Conservation (phyloP, 805 yeast genomes). For the Myxozyma vanderwaltii region DNA sequence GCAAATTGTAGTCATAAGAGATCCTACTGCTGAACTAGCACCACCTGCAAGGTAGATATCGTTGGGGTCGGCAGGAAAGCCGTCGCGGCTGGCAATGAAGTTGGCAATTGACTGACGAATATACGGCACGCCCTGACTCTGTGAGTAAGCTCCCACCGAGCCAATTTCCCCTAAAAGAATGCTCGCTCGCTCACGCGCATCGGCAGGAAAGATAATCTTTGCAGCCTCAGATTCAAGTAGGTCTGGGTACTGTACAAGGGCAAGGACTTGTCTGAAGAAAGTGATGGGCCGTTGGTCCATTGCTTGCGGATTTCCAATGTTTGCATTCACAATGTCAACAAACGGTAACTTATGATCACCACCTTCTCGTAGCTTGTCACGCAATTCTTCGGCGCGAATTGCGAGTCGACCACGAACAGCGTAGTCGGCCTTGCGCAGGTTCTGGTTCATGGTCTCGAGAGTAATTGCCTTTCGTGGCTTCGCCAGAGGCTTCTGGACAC, state of each 20-base stretch:
- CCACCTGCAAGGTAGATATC: conserved; percentile 87
- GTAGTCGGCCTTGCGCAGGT: conserved; percentile 82
- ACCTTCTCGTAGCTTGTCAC: conserved; percentile 46
- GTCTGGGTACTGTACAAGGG: conserved; percentile 83
- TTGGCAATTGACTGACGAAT: conserved; percentile 79
- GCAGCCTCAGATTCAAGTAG: conserved; percentile 48
- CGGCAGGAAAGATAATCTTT: conserved; percentile 51
- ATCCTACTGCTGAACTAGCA: conserved; percentile 91
- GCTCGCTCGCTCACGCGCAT: conserved; percentile 74
- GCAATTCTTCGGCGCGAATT: conserved; percentile 84
- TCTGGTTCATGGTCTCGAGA: conserved; percentile 63
- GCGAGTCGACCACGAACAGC: conserved; percentile 97
- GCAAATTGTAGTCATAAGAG: conserved; percentile 70
- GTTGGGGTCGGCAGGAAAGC: conserved; percentile 63
- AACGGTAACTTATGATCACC: conserved; percentile 71
- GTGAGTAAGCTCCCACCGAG: conserved; percentile 93
- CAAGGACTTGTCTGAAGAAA: conserved; percentile 89
- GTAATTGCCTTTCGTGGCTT: conserved; percentile 39
- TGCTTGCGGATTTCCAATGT: conserved; percentile 98
- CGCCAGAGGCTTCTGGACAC: neutral
- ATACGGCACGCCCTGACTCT: conserved; percentile 80
- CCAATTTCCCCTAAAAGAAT: conserved; percentile 62
- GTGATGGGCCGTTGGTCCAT: conserved; percentile 91
- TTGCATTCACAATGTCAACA: conserved; percentile 76
- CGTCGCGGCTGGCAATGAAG: conserved; percentile 79